Conservation (phyloP, 2,329 filamentous ascomycete species). For the Colletotrichum sp. region DNA sequence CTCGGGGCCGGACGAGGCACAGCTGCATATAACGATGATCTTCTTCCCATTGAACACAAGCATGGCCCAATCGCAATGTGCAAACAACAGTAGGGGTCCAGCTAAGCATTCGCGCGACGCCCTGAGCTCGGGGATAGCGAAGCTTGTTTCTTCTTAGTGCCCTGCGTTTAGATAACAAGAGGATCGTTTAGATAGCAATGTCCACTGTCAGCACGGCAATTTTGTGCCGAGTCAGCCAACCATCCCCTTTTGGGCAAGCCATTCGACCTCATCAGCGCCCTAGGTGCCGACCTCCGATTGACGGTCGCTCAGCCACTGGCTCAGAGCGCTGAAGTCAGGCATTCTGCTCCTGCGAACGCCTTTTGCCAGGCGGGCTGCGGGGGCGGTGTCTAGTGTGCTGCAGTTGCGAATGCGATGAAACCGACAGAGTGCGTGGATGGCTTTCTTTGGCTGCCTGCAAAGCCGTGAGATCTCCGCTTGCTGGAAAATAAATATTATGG, state of each 20-base stretch:
- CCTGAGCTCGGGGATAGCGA: neutral
- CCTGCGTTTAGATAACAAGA: neutral
- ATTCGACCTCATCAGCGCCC: neutral
- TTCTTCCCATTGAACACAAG: neutral
- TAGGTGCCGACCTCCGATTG: neutral
- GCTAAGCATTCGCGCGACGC: neutral
- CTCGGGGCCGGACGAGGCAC: neutral
- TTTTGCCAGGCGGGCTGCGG: neutral
- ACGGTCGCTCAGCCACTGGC: neutral
- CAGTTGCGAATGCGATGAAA: neutral
- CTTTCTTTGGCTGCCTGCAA: neutral
- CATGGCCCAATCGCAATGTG: neutral
- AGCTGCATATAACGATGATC: neutral
- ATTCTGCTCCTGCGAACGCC: neutral
- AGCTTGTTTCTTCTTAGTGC: conserved; percentile 18
- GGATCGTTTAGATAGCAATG: neutral
- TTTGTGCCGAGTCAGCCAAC: neutral
- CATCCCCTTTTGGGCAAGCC: neutral
- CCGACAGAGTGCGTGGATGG: neutral
- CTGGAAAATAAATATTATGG: neutral
- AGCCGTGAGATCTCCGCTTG: neutral
- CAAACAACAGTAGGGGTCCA: neutral
- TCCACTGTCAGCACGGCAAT: neutral
- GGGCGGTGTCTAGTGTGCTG: neutral
- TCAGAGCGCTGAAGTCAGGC: neutral